phyloP scores from a whole-genome alignment of 169 alveolate species.

The Eimeria acervulina region DNA sequence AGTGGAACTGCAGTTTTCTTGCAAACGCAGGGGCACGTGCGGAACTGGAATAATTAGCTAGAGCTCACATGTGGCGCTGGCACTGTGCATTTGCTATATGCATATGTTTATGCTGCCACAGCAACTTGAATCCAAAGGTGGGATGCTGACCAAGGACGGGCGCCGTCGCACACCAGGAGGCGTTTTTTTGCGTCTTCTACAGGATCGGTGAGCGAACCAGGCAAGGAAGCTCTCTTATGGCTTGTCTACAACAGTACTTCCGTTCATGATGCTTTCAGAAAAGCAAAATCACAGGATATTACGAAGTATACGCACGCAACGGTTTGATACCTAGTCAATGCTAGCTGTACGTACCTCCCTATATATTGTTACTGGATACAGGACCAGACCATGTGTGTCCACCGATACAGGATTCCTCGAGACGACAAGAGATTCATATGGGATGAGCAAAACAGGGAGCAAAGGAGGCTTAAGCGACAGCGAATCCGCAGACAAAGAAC shows the following conservation, averaged over 20 bases:
- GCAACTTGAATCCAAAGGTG: constrained; percentile 57
- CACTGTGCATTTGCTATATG: not conserved
- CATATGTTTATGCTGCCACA: not conserved
- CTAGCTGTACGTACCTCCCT: not conserved
- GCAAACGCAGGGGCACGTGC: not conserved
- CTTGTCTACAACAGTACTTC: not conserved
- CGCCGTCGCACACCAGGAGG: constrained; percentile 83
- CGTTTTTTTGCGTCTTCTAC: constrained; percentile 77
- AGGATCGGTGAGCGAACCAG: constrained; percentile 37
- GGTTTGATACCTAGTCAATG: not conserved
- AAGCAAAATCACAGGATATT: not conserved
- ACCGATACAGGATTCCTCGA: constrained; percentile 75
- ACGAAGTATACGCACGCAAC: not conserved
- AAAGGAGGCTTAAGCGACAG: constrained; percentile 79
- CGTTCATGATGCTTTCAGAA: not conserved
- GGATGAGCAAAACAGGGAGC: constrained; percentile 85
- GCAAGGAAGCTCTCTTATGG: not conserved
- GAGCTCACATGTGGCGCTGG: not conserved
- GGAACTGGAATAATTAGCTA: not conserved
- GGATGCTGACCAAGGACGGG: constrained; percentile 76
- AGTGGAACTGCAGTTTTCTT: not conserved
- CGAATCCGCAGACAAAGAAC: constrained; percentile 41
- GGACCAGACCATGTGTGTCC: not conserved
- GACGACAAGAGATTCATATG: constrained; percentile 84
- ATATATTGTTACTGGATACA: not conserved